Evolutionary conservation across 306 rosid genomes (phyloP).

Genomic region (Cicer chorassanicum): DNA sequence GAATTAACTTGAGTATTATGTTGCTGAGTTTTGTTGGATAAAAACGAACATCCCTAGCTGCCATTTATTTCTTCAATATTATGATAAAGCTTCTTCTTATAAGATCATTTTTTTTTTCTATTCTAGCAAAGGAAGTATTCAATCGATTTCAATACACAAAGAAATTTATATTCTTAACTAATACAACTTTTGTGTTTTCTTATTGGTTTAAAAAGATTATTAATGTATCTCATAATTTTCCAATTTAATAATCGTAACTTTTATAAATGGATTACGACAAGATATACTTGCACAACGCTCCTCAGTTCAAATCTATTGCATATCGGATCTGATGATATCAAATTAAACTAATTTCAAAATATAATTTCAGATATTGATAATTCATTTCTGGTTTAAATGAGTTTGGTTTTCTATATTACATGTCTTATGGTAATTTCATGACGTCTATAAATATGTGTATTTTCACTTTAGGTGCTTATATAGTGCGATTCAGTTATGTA

Average conservation of each 20-base stretch:
- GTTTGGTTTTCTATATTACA: neutral
- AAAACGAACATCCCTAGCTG: neutral
- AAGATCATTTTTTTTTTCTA: neutral
- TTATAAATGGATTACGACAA: neutral
- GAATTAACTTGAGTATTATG: constrained; percentile 25
- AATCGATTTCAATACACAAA: neutral
- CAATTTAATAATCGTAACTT: neutral
- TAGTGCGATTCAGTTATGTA: constrained; percentile 18
- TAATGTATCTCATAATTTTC: neutral
- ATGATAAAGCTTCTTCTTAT: neutral
- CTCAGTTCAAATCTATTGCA: neutral
- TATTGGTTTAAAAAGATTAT: neutral
- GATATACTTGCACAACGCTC: neutral
- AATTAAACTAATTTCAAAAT: neutral
- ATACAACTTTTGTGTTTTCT: neutral
- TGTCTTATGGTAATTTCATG: neutral
- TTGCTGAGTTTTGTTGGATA: neutral
- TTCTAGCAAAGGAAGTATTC: neutral
- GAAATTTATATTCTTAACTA: neutral
- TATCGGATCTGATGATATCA: neutral
- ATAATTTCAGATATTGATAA: neutral
- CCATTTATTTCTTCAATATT: neutral
- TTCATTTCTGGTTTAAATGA: neutral
- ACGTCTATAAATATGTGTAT: neutral
- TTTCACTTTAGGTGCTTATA: neutral